A percentile compares a stretch with the other conserved stretches of the same genome.
Evolutionary conservation across 345 rosid species (phyloP).

Genomic region (Eutrema heterophyllum): DNA sequence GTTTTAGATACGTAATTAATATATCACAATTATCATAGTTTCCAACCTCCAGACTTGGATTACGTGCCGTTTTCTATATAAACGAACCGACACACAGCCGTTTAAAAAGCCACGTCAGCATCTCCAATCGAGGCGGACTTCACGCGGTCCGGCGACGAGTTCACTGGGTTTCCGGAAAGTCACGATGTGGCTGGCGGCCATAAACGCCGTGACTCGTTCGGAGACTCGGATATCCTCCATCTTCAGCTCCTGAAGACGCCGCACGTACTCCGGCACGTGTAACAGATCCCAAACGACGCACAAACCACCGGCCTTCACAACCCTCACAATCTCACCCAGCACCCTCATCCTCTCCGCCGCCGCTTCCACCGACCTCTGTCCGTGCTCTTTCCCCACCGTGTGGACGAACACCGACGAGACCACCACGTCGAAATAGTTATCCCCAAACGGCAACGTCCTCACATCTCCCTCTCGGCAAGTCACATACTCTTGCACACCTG

Average conservation of each 20-base stretch:
- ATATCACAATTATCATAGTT: constrained; percentile 12
- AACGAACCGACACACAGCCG: neutral
- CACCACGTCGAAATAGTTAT: constrained; percentile 90
- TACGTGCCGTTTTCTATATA: constrained; percentile 16
- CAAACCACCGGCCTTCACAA: constrained; percentile 72
- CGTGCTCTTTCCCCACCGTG: constrained; percentile 86
- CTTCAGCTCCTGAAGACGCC: constrained; percentile 70
- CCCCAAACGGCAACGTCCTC: constrained; percentile 77
- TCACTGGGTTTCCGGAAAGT: constrained; percentile 74
- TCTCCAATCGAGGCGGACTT: constrained; percentile 80
- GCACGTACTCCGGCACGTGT: constrained; percentile 80
- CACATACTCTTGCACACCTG: constrained; percentile 94
- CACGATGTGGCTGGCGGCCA: constrained; percentile 87
- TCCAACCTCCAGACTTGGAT: constrained; percentile 1
- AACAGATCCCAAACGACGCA: constrained; percentile 91
- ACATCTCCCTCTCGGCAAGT: constrained; percentile 93
- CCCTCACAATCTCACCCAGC: constrained; percentile 84
- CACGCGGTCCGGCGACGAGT: constrained; percentile 52
- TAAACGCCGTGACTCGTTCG: constrained; percentile 84
- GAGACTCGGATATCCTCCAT: constrained; percentile 87
- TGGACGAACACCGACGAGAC: constrained; percentile 80
- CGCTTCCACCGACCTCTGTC: constrained; percentile 78
- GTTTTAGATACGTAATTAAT: neutral
- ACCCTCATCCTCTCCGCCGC: constrained; percentile 89
- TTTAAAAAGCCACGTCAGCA: constrained; percentile 28